Conservation (phyloP, 2,329 filamentous ascomycete genomes). For the Pseudogymnoascus sp. region DNA sequence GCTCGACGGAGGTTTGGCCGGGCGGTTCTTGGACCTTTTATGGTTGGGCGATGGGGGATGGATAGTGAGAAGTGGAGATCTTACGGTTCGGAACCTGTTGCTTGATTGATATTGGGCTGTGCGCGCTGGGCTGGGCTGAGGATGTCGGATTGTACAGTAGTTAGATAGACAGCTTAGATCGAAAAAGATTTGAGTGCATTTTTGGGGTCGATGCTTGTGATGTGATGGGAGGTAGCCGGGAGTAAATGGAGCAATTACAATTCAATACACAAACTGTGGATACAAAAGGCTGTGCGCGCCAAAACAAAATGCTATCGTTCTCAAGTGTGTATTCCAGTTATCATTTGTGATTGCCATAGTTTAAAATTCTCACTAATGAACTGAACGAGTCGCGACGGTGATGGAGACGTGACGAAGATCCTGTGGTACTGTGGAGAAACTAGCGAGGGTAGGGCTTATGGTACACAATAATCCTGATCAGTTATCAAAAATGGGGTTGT, state of each 20-base stretch:
- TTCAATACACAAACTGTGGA: background rate
- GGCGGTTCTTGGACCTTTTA: background rate
- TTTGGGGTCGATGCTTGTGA: background rate
- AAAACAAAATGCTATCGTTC: too few relatives aligned
- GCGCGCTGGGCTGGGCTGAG: background rate
- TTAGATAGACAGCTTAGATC: background rate
- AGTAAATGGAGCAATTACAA: background rate
- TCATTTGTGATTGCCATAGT: too few relatives aligned
- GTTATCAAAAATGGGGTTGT: constrained; percentile 7
- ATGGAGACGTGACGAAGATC: too few relatives aligned
- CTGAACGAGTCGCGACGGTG: too few relatives aligned
- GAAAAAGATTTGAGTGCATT: background rate
- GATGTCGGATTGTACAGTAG: constrained; percentile 8
- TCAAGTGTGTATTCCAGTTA: background rate
- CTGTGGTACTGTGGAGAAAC: too few relatives aligned
- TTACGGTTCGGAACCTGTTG: constrained; percentile 2
- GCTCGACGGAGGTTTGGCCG: background rate
- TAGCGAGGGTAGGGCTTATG: background rate
- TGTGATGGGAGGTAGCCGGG: background rate
- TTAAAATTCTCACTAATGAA: too few relatives aligned
- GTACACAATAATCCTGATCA: background rate
- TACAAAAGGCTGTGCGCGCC: background rate
- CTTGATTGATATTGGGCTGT: background rate
- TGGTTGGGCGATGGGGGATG: background rate
- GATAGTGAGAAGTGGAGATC: constrained; percentile 5